phyloP scores from a whole-genome alignment of 2,329 filamentous ascomycete species.

The Diaporthe velutina region DNA sequence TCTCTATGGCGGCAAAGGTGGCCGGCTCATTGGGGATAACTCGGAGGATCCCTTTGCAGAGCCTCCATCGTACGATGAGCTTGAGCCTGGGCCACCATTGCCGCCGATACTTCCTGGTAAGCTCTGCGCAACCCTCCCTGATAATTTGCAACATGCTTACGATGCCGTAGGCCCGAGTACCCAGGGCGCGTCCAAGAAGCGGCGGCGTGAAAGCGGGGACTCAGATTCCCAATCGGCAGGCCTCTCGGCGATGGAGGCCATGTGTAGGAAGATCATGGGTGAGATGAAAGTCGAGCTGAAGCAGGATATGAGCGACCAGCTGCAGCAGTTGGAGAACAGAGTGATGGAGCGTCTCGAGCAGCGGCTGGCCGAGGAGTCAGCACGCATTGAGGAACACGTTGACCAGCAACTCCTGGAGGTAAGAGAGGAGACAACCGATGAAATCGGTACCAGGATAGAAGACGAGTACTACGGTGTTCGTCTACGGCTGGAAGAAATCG shows the following conservation, averaged over 20 bases:
- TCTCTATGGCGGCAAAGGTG: slow-evolving; percentile 32
- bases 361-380: slow-evolving; percentile 8
- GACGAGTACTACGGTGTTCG: slow-evolving; percentile 25
- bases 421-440: slow-evolving; percentile 12
- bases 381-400: not conserved
- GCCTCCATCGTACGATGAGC: slow-evolving; percentile 30
- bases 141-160: not conserved
- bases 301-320: slow-evolving; percentile 7
- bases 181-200: slow-evolving; percentile 26
- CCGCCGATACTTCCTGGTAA: not conserved
- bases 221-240: not conserved
- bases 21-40: not conserved
- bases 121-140: not conserved
- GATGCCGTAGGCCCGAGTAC: not conserved
- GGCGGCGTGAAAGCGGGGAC: slow-evolving; percentile 4
- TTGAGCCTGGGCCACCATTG: slow-evolving; percentile 27
- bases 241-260: not conserved
- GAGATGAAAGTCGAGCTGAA: slow-evolving; percentile 32
- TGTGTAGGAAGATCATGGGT: slow-evolving; percentile 31
- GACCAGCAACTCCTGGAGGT: slow-evolving; percentile 25
- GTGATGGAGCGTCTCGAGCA: slow-evolving; percentile 6
- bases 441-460: not conserved
- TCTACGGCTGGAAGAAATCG: slow-evolving; percentile 4
- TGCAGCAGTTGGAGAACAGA: slow-evolving; percentile 8
- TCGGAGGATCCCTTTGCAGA: not conserved